Base-by-base conservation (phyloP, 768 basidiomycete genomes). In the Pleurotus pulmonarius region DNA sequence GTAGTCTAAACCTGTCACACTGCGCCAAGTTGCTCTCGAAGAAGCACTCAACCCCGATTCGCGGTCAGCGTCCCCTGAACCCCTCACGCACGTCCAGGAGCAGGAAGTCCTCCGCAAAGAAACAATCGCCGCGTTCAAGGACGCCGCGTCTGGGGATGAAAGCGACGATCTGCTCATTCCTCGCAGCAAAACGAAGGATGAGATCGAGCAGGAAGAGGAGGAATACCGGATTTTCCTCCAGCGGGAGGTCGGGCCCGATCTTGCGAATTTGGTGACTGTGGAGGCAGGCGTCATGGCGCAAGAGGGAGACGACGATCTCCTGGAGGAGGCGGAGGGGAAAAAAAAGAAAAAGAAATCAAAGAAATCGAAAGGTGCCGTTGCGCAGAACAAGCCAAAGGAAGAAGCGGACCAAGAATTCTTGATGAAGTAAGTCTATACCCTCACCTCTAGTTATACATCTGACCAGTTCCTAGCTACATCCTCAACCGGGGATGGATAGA, bases 401-500 rank as follows among this genome's bases (percentile, higher is more conserved):
- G 85, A 88, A 56, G 74, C 77, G 15, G 90, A 94, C 64, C 90
- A 92, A 53, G 90, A 95, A 56, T 97, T 98, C 65, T 73, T 98
- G 53, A 80, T 94, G 75, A 89, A 92, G 95, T 97, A 63, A 54
- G 90, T 75, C 15, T 56, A 22, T 48, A 48, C 29, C 40, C 45
- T 44, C 49, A 56, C 20, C 54, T 4, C 51, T 16, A 12, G 38
- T 16, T 7, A 22, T 15, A 46, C 53, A 4, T 44, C 56, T 49
- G 16, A 56, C 22, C 25, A 34, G 54, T 45, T 53, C 52, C 1
- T 64, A 98, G 95, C 70, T 99, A 97, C 69, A 97, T 99, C 61
- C 77, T 98, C 18, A 95, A 96, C 69, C 92, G 97, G 25, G 97
- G 96, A 1, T 99, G 97, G 97, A 86, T 99, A 47, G 97, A 98